phyloP scores from a whole-genome alignment of 1,284 basidiomycete genomes.

The Pseudozyma sp. region DNA sequence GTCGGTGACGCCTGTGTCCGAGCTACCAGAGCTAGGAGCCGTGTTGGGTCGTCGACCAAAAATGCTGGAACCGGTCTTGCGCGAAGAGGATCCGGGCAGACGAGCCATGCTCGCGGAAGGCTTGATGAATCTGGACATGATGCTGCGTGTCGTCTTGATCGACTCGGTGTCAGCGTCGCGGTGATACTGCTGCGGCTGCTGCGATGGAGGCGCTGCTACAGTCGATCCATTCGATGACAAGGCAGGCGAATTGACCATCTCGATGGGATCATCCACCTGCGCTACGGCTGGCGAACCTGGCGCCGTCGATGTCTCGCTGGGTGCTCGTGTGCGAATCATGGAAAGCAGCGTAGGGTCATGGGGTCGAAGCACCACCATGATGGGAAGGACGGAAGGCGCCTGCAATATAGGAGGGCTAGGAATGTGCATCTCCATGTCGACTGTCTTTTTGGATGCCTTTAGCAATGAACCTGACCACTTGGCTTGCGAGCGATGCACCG shows the following conservation, averaged over 20 bases:
- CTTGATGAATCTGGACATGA: constrained; percentile 44
- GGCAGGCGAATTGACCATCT: constrained; percentile 19
- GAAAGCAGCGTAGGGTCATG: constrained; percentile 56
- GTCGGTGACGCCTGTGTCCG: constrained; percentile 38
- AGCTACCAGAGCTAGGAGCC: constrained; percentile 51
- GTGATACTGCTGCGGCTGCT: constrained; percentile 9
- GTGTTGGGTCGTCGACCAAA: constrained; percentile 56
- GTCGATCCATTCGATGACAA: constrained; percentile 11
- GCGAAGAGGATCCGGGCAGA: constrained; percentile 19
- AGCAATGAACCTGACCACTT: constrained; percentile 59
- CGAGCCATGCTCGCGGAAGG: constrained; percentile 40
- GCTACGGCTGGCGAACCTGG: constrained; percentile 36
- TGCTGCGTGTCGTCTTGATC: constrained; percentile 49
- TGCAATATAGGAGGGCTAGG: constrained; percentile 50
- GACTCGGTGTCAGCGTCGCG: constrained; percentile 40
- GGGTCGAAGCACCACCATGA: constrained; percentile 59
- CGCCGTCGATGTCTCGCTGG: constrained; percentile 39
- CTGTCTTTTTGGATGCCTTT: constrained; percentile 43
- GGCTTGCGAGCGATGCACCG: constrained; percentile 46
- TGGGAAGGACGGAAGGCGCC: constrained; percentile 57
- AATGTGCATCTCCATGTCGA: constrained; percentile 59
- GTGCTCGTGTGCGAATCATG: constrained; percentile 29
- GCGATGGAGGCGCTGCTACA: constrained; percentile 6
- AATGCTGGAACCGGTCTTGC: constrained; percentile 39
- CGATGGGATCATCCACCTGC: constrained; percentile 43